Evolutionary conservation across 345 rosid genomes (phyloP).

Genomic region (Hevea brasiliensis): DNA sequence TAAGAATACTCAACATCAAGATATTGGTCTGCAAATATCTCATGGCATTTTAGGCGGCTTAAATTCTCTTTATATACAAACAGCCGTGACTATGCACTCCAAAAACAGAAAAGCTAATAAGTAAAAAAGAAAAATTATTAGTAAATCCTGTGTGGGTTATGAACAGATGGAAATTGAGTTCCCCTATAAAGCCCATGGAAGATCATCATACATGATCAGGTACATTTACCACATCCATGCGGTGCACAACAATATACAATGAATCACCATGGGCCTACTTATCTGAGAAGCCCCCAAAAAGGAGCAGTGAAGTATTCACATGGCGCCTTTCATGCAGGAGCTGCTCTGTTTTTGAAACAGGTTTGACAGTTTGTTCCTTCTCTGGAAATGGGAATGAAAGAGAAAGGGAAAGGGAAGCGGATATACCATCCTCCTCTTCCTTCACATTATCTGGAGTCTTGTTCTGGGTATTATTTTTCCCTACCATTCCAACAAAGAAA

Average conservation of each 20-base stretch:
- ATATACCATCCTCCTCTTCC: constrained; percentile 56
- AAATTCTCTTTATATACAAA: constrained; percentile 52
- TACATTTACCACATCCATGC: constrained; percentile 32
- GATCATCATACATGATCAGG: constrained; percentile 29
- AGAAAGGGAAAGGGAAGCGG: constrained; percentile 84
- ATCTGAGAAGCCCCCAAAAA: constrained; percentile 54
- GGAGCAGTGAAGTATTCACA: constrained; percentile 72
- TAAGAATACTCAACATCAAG: background rate
- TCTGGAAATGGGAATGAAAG: constrained; percentile 74
- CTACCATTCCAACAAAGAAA: constrained; percentile 45
- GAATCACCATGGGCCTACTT: constrained; percentile 36
- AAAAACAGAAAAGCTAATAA: constrained; percentile 15
- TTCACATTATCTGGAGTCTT: constrained; percentile 34
- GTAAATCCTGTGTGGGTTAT: constrained; percentile 42
- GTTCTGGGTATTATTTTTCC: constrained; percentile 36
- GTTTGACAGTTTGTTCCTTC: constrained; percentile 42
- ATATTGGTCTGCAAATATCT: constrained; percentile 18
- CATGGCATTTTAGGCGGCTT: constrained; percentile 39
- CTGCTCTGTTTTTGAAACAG: constrained; percentile 57
- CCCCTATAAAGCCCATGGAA: constrained; percentile 35
- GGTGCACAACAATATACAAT: constrained; percentile 36
- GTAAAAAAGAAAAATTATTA: constrained; percentile 24
- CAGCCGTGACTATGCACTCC: constrained; percentile 49
- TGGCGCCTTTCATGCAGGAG: constrained; percentile 51
- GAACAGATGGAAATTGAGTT: constrained; percentile 41